Evolutionary conservation across 768 basidiomycete species (phyloP).

Genomic region (Pulveroboletus ravenelii): DNA sequence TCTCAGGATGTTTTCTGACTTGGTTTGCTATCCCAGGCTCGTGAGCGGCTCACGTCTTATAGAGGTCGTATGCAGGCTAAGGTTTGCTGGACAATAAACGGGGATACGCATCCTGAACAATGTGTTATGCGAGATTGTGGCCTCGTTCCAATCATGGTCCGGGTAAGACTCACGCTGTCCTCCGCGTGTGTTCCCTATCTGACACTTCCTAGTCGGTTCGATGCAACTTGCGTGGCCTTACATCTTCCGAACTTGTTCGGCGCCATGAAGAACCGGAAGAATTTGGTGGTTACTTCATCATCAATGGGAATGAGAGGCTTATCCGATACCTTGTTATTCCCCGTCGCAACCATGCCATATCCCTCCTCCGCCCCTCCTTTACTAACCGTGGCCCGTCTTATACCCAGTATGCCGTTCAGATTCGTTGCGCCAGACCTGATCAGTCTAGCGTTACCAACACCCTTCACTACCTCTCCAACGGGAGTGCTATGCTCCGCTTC

Average conservation of each 20-base stretch:
- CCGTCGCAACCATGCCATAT: conserved; percentile 91
- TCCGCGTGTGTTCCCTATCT: background rate
- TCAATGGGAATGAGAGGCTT: conserved; percentile 98
- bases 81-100: conserved; percentile 75
- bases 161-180: conserved; percentile 49
- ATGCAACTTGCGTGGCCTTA: conserved; percentile 84
- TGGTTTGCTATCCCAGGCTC: conserved; percentile 50
- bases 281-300: conserved; percentile 97
- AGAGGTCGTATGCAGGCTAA: conserved; percentile 85
- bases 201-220: conserved; percentile 62
- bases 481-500: conserved; percentile 94
- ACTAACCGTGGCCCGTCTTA: conserved; percentile 91
- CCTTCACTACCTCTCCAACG: conserved; percentile 95
- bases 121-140: conserved; percentile 81
- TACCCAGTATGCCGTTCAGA: conserved; percentile 90
- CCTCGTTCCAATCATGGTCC: conserved; percentile 92
- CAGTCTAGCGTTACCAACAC: conserved; percentile 93
- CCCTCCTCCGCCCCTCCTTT: conserved; percentile 88
- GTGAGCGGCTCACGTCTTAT: conserved; percentile 91
- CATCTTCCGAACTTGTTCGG: conserved; percentile 80
- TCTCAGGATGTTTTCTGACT: conserved; percentile 6
- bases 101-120: conserved; percentile 60
- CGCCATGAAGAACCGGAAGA: conserved; percentile 97
- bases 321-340: conserved; percentile 97
- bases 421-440: conserved; percentile 90